Evolutionary conservation across 768 basidiomycete genomes (phyloP).

Genomic region (Suillus subalutaceus): DNA sequence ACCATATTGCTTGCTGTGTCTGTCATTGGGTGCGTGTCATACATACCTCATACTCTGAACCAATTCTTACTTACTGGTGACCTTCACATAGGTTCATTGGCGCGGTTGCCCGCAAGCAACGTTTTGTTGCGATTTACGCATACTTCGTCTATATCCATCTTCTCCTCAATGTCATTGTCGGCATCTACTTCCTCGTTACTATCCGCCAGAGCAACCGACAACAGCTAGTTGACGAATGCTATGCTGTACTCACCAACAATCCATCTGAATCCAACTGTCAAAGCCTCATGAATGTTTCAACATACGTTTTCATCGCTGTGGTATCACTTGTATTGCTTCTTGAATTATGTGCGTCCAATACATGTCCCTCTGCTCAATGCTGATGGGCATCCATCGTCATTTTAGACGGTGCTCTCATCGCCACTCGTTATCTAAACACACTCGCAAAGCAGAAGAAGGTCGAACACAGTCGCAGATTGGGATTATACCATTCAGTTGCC

Average conservation of each 20-base stretch:
- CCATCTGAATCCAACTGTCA: conserved; percentile 48
- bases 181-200: conserved; percentile 52
- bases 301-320: conserved; percentile 49
- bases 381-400: conserved; percentile 10
- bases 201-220: conserved; percentile 49
- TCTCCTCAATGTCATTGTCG: conserved; percentile 54
- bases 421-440: conserved; percentile 56
- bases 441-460: conserved; percentile 53
- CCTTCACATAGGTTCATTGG: conserved; percentile 46
- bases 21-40: conserved; percentile 52
- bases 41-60: conserved; percentile 2
- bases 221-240: conserved; percentile 48
- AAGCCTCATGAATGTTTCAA: conserved; percentile 43
- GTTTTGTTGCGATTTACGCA: conserved; percentile 57
- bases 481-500: conserved; percentile 33
- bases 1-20: conserved; percentile 56
- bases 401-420: conserved; percentile 55
- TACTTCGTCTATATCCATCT: conserved; percentile 62
- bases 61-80: not conserved
- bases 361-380: conserved; percentile 6
- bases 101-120: conserved; percentile 62
- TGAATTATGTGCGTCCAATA: conserved; percentile 55
- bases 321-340: conserved; percentile 48
- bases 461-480: conserved; percentile 36
- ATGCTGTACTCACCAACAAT: conserved; percentile 43